Base-by-base conservation (phyloP, 176 grass and related monocot species). In the Phragmites australis region DNA sequence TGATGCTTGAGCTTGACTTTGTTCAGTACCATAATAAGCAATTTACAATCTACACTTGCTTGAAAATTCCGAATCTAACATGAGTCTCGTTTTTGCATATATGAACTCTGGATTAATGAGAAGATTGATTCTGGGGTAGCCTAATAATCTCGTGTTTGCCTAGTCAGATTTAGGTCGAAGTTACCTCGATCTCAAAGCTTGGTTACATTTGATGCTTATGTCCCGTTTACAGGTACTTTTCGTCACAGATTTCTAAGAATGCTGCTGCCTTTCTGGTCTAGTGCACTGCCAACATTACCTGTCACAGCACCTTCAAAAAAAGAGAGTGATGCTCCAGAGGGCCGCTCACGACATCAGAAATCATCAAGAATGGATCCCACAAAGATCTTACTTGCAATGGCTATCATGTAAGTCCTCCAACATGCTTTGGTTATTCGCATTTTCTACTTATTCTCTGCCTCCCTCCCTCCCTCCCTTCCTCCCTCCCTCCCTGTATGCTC, bases 251-350 rank as follows among this genome's bases (percentile, higher is more conserved):
- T 99, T 89, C 53, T 93, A 75, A 94, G 96, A 74, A 95, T 99
- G 92, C 81, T 99, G 55, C 86, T 99, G 59, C 96, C 96, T 83
- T 95, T 99, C 88, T 99, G 96, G 96, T 99, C 92, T 50, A 99
- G 81, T 68, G 78, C 84, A 53, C 30, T 98, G 77, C 96, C 96
- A 62, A 93, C 88, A 66, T 82, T 98, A 75, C 96, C 96, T 23
- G 90, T 98, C 68, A 94, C 96, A 52, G 88, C 75, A 52, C 96
- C 96, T 41, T 44, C 88, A 74, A 91, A 87, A 67, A 94, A 92
- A 72, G 94, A 97, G 21, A 75, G 50, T 82, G 90, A 94, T 83
- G 83, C 68, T 53, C 81, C 78, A 87, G 95, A 98, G 79, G 92
- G 83, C 31, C 88, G 88, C 19, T 18, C 71, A 42, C 83, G 91